phyloP scores from a whole-genome alignment of 331 rosid genomes.

The Phaseolus coccineus region DNA sequence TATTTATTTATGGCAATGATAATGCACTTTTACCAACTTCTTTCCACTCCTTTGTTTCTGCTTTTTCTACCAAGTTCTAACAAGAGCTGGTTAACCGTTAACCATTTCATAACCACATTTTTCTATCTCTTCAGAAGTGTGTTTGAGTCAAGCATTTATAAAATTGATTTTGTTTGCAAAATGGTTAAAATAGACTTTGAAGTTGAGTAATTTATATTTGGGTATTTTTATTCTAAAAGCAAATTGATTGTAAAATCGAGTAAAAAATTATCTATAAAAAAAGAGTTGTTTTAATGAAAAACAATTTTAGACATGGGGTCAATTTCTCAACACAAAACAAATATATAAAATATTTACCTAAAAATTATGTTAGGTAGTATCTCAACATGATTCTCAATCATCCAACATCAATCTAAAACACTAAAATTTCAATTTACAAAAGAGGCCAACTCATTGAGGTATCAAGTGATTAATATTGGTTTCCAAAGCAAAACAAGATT shows the following conservation, averaged over 20 bases:
- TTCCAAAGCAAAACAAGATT: background rate
- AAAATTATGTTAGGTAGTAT: background rate
- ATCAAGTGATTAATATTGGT: background rate
- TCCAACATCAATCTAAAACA: no score
- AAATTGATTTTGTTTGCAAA: background rate
- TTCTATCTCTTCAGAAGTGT: background rate
- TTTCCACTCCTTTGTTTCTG: background rate
- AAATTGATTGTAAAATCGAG: no score
- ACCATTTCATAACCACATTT: conserved; percentile 3
- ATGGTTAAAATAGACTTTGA: background rate
- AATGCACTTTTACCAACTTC: background rate
- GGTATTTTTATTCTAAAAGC: no score
- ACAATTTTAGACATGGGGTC: no score
- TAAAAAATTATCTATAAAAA: no score
- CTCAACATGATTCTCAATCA: no score
- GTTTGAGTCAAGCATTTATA: background rate
- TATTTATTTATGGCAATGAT: background rate
- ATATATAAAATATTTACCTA: no score
- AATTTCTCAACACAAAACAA: no score
- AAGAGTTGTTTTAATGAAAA: background rate
- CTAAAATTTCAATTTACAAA: background rate
- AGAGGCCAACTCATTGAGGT: background rate
- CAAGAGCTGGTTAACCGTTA: background rate
- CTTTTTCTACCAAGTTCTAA: background rate
- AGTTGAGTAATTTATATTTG: background rate